Percentiles rank a stretch among this genome's conserved stretches.
phyloP scores from a whole-genome alignment of 164 flowering plant genomes.

The Buxus sempervirens region DNA sequence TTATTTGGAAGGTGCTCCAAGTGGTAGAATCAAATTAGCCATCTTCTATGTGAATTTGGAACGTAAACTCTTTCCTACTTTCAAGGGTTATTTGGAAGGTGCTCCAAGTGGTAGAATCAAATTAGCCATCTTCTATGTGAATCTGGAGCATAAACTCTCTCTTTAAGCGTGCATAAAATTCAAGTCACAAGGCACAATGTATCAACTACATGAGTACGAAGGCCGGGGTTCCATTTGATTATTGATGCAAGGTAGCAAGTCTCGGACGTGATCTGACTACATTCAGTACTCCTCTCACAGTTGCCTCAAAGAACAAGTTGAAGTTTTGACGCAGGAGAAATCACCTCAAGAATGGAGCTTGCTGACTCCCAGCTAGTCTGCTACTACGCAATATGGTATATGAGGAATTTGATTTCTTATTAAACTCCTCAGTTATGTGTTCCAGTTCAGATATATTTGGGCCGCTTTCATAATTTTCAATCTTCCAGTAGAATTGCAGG shows the following conservation, averaged over 20 bases:
- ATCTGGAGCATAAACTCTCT: no score
- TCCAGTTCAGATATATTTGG: constrained; percentile 67
- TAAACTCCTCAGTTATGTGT: constrained; percentile 88
- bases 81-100: no score
- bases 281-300: constrained; percentile 88
- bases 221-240: no score
- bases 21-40: no score
- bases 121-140: no score
- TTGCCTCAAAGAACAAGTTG: constrained; percentile 97
- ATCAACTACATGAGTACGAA: no score
- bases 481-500: constrained; percentile 89
- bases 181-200: no score
- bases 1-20: no score
- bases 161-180: no score
- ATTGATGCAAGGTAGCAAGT: constrained; percentile 38
- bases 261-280: constrained; percentile 75
- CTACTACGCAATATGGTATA: constrained; percentile 95
- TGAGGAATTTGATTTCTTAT: constrained; percentile 93
- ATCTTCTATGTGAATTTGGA: no score
- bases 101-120: no score
- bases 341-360: constrained; percentile 89
- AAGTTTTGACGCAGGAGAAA: constrained; percentile 88
- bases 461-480: constrained; percentile 68
- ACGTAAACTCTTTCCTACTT: no score
- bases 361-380: constrained; percentile 95